These are phyloP conservation scores for Candida khao-thaluensis DNA, from an alignment of 805 yeast genomes.

Conservation along the genomic window DNA sequence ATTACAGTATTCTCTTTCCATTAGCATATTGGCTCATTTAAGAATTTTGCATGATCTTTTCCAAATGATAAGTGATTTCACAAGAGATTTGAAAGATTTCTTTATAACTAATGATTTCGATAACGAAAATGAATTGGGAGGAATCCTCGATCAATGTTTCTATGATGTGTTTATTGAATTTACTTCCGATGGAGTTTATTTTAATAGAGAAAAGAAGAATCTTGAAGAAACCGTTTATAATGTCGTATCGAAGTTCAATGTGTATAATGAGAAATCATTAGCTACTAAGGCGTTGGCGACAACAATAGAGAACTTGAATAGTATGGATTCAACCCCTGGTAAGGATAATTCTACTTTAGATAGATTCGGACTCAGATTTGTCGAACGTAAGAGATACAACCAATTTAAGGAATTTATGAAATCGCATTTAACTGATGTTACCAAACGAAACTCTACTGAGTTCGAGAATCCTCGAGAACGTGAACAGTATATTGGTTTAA, in stretches of 20 bases:
- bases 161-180: constrained; percentile 74
- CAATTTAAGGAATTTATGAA: constrained; percentile 60
- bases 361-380: constrained; percentile 28
- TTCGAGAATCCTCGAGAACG: constrained; percentile 21
- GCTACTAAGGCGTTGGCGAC: constrained; percentile 34
- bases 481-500: constrained; percentile 24
- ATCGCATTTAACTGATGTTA: constrained; percentile 35
- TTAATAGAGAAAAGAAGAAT: constrained; percentile 67
- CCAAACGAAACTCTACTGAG: constrained; percentile 23
- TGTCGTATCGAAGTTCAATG: constrained; percentile 45
- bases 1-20: constrained; percentile 59
- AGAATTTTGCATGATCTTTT: constrained; percentile 72
- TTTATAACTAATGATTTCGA: constrained; percentile 49
- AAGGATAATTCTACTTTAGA: constrained; percentile 19
- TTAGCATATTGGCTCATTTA: constrained; percentile 69
- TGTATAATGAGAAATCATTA: constrained; percentile 34
- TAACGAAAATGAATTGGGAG: constrained; percentile 43
- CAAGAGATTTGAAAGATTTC: constrained; percentile 63
- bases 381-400: constrained; percentile 46
- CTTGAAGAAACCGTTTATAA: constrained; percentile 53
- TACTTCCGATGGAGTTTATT: constrained; percentile 64
- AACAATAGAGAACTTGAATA: constrained; percentile 33
- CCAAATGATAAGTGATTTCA: constrained; percentile 55
- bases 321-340: constrained; percentile 19
- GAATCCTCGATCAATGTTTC: constrained; percentile 65